phyloP scores from a whole-genome alignment of 164 flowering plant species.

The Paratinospora sagittata region DNA sequence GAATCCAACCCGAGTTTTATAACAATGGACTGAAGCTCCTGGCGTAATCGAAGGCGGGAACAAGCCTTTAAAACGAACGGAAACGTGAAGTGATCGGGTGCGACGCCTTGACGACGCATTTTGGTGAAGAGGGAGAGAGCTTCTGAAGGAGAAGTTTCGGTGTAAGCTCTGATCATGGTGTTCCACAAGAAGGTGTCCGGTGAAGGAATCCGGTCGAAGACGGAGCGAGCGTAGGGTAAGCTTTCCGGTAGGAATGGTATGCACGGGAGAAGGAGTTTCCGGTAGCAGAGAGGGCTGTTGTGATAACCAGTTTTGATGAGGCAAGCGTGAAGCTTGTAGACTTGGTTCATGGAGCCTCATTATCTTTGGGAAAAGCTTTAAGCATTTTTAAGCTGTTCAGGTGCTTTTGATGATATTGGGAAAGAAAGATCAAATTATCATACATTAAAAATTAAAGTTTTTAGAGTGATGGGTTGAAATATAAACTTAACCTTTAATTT shows the following conservation, averaged over 20 bases:
- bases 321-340: constrained; percentile 17
- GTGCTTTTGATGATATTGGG: no score
- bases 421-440: no score
- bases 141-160: constrained; percentile 4
- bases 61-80: constrained; percentile 41
- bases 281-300: constrained; percentile 8
- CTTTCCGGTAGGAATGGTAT: background rate
- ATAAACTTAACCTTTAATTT: no score
- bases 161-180: constrained; percentile 20
- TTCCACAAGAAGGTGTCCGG: constrained; percentile 20
- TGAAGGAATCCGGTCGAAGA: constrained; percentile 14
- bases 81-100: constrained; percentile 29
- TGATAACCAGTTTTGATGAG: constrained; percentile 16
- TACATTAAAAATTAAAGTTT: no score
- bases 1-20: constrained; percentile 31
- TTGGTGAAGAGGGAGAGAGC: constrained; percentile 14
- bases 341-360: constrained; percentile 16
- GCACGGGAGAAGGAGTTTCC: constrained; percentile 13
- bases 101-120: constrained; percentile 15
- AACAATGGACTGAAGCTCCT: constrained; percentile 26
- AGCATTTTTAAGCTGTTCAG: no score
- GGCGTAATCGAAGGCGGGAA: constrained; percentile 25
- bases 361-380: no score
- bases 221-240: constrained; percentile 16
- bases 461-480: no score